Evolutionary conservation across 306 rosid genomes (phyloP).

Genomic region (Acacia confusa): DNA sequence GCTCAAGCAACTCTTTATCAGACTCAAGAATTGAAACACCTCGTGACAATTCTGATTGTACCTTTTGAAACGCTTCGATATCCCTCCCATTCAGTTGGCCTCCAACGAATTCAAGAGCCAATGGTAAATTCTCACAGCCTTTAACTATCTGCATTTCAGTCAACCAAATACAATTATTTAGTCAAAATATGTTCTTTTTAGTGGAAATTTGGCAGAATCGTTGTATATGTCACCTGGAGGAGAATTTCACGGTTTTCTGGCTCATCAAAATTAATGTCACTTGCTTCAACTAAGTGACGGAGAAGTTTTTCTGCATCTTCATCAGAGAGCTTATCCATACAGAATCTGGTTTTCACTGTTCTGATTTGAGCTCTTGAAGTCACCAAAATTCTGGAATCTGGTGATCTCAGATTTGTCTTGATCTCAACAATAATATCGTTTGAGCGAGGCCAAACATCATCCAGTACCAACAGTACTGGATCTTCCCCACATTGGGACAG

Average conservation of each 20-base stretch:
- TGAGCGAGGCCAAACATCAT: not conserved
- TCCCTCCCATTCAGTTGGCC: constrained; percentile 28
- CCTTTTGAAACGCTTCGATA: not conserved
- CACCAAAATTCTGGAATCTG: not conserved
- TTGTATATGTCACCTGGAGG: not conserved
- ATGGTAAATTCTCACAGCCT: not conserved
- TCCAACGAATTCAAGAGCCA: constrained; percentile 29
- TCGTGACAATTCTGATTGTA: constrained; percentile 16
- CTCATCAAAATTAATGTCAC: not conserved
- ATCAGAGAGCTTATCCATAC: not conserved
- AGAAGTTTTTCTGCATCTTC: constrained; percentile 1
- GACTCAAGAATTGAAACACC: not conserved
- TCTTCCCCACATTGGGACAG: not conserved
- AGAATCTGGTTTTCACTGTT: not conserved
- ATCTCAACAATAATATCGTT: not conserved
- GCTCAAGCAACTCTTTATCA: not conserved
- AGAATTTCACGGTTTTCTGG: not conserved
- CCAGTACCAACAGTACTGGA: not conserved
- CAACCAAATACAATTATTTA: not conserved
- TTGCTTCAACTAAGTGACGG: not conserved
- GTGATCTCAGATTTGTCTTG: not conserved
- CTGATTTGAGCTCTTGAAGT: not conserved
- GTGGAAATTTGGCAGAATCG: not conserved
- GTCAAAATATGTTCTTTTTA: not conserved
- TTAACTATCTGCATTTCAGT: constrained; percentile 38